A percentile compares a stretch with the other conserved stretches of the same genome.
phyloP scores from a whole-genome alignment of 129 eudicot genomes.

The Flaveria bidentis region DNA sequence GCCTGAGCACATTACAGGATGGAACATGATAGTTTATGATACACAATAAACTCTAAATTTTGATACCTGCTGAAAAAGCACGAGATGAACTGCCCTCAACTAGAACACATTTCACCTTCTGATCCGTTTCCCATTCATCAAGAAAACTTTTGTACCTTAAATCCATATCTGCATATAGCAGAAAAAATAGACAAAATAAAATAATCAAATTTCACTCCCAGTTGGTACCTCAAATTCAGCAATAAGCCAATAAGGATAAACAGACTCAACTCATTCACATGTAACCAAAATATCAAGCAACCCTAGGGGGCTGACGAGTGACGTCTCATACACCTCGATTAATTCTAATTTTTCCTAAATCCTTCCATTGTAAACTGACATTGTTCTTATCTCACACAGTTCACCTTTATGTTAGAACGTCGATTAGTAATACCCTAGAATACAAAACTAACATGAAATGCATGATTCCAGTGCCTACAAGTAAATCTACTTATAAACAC shows the following conservation, averaged over 20 bases:
- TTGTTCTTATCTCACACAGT: not conserved
- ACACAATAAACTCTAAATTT: not conserved
- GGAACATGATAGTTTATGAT: not conserved
- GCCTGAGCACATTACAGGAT: conserved; percentile 2
- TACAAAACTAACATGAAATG: not conserved
- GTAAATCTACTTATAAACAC: not conserved
- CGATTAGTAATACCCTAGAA: not conserved
- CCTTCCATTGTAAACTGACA: not conserved
- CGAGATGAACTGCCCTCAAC: conserved; percentile 92
- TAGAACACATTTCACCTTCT: conserved; percentile 79
- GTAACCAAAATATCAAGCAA: conserved; percentile 7
- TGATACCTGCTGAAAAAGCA: conserved; percentile 90
- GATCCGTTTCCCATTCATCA: conserved; percentile 90
- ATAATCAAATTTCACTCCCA: not conserved
- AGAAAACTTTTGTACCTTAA: conserved; percentile 70
- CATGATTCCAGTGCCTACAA: not conserved
- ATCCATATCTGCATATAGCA: conserved; percentile 79
- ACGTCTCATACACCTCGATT: not conserved
- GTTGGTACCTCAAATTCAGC: conserved; percentile 2
- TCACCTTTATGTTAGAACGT: not conserved
- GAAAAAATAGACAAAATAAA: not conserved
- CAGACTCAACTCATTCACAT: conserved; percentile 1
- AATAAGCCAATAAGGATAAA: conserved; percentile 3
- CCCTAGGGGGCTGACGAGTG: conserved; percentile 4
- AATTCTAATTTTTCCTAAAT: conserved; percentile 1